Base-by-base conservation (phyloP, 2,329 filamentous ascomycete species). In the Penicillium sp. region DNA sequence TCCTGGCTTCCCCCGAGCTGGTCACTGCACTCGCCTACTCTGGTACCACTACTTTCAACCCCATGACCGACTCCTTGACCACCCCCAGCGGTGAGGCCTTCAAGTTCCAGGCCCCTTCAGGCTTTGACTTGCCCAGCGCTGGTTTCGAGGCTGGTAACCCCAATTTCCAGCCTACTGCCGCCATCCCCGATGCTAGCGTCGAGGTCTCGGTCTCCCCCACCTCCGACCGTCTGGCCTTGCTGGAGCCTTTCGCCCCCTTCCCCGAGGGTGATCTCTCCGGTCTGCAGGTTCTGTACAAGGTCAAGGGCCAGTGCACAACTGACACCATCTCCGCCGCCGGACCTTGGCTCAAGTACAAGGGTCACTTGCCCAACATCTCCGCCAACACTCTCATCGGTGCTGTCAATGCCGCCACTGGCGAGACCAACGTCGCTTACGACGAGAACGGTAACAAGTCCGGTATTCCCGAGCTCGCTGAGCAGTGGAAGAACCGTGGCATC, bases 271-370 rank as follows among this genome's bases (percentile, higher is more conserved):
- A 99, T 51, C 83, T 97, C 27, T 79, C 82, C 41, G 86, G 85
- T 26, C 85, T 99, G 46, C 87, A 87, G 49, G 92, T 99, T 18
- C 87, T 99, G 15, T 93, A 96, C 81, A 97, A 97, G 79, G 89
- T 97, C 61, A 89, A 92, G 61, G 94, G 94, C 62, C 96, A 99
- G 79, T 99, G 94, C 82, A 99, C 94, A 54, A 99, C 94, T 42
- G 94, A 99, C 77, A 97, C 94, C 66, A 99, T 99, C 76, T 97
- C 92, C 2, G 60, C 93, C 18, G 92, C 93, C 1, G 92, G 92
- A 3, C 92, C 92, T 9, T 97, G 92, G 92, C 85, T 99, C 64
- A 97, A 97, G 78, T 99, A 97, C 85, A 97, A 97, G 82, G 94
- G 94, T 59, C 94, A 99, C 76, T 85, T 99, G 59, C 90, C 93